A percentile compares a stretch with the other conserved stretches of the same genome.
phyloP scores from a whole-genome alignment of 2,329 filamentous ascomycete species.

The Fusarium nematophilum region DNA sequence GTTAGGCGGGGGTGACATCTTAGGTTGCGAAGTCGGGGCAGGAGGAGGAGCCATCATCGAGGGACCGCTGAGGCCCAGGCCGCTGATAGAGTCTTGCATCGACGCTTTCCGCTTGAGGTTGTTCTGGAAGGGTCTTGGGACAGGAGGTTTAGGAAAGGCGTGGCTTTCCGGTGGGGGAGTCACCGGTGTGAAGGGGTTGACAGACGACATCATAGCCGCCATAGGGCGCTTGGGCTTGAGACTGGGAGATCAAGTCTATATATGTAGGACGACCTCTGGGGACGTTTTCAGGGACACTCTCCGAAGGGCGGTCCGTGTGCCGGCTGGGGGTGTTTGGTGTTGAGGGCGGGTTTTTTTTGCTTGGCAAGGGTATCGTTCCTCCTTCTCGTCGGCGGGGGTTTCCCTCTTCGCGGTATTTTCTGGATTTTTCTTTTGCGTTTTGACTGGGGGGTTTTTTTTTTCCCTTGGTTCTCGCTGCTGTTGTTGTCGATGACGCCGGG shows the following conservation, averaged over 20 bases:
- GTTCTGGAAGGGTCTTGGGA: slow-evolving; percentile 43
- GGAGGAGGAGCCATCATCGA: slow-evolving; percentile 40
- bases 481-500: slow-evolving; percentile 15
- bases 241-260: slow-evolving; percentile 32
- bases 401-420: slow-evolving; percentile 25
- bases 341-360: slow-evolving; percentile 14
- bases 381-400: slow-evolving; percentile 16
- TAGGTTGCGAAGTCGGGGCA: slow-evolving; percentile 40
- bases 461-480: slow-evolving; percentile 16
- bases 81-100: slow-evolving; percentile 38
- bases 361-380: slow-evolving; percentile 28
- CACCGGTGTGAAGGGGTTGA: slow-evolving; percentile 45
- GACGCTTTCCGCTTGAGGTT: slow-evolving; percentile 43
- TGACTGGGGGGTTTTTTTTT: neutral
- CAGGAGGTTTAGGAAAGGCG: slow-evolving; percentile 46
- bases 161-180: slow-evolving; percentile 46
- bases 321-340: slow-evolving; percentile 13
- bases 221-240: slow-evolving; percentile 36
- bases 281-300: slow-evolving; percentile 21
- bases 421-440: neutral
- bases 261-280: slow-evolving; percentile 17
- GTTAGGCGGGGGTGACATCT: slow-evolving; percentile 35
- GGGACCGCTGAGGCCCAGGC: slow-evolving; percentile 32
- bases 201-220: slow-evolving; percentile 48
- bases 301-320: slow-evolving; percentile 25